Conservation (phyloP, 1,284 basidiomycete genomes). For the Papiliotrema terrestris region DNA sequence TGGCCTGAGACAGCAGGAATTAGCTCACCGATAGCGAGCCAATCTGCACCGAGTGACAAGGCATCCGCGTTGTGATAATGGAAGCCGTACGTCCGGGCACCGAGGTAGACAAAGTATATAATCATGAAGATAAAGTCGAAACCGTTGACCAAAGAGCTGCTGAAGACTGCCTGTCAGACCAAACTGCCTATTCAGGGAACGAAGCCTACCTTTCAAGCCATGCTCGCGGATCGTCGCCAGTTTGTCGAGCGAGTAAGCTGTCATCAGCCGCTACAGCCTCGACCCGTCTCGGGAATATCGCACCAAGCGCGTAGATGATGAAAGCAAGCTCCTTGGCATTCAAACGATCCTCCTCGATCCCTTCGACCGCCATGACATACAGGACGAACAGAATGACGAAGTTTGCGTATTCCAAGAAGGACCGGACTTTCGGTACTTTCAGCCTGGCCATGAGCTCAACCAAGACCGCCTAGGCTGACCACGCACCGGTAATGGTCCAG, state of each 20-base stretch:
- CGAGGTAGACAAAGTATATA: constrained; percentile 69
- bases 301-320: constrained; percentile 74
- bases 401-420: constrained; percentile 79
- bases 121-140: constrained; percentile 77
- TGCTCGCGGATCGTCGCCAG: constrained; percentile 91
- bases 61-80: constrained; percentile 59
- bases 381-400: constrained; percentile 78
- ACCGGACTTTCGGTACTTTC: constrained; percentile 86
- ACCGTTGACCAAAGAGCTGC: constrained; percentile 58
- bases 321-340: constrained; percentile 67
- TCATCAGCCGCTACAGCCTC: background rate
- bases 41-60: constrained; percentile 50
- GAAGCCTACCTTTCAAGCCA: constrained; percentile 60
- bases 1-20: constrained; percentile 1
- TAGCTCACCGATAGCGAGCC: constrained; percentile 39
- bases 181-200: no score
- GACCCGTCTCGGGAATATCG: constrained; percentile 5
- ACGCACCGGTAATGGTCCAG: constrained; percentile 84
- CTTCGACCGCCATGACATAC: constrained; percentile 77
- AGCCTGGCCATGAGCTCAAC: constrained; percentile 55
- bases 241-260: constrained; percentile 82
- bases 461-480: background rate
- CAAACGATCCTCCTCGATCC: constrained; percentile 59
- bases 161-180: constrained; percentile 30
- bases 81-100: constrained; percentile 68